phyloP scores from a whole-genome alignment of 306 rosid genomes.

The Cercis canadensis region DNA sequence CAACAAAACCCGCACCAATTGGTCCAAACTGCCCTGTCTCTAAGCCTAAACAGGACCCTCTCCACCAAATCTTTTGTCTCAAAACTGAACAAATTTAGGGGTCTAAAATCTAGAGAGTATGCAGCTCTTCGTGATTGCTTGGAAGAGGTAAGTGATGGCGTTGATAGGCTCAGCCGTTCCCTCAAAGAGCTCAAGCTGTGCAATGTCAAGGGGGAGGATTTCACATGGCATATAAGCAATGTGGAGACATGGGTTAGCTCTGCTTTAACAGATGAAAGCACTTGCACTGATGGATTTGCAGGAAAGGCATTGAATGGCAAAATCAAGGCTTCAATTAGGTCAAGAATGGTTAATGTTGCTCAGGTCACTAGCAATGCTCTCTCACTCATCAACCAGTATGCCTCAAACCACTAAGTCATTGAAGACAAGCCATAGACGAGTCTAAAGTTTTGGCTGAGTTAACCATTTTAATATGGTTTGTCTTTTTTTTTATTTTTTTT shows the following conservation, averaged over 20 bases:
- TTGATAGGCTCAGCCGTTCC: conserved; percentile 38
- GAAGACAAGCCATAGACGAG: not conserved
- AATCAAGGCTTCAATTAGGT: conserved; percentile 37
- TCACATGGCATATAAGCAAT: conserved; percentile 57
- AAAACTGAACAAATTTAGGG: conserved; percentile 35
- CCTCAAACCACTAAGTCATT: conserved; percentile 32
- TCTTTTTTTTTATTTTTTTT: no score
- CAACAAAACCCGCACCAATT: conserved; percentile 46
- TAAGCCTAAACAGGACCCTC: conserved; percentile 39
- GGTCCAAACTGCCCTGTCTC: conserved; percentile 47
- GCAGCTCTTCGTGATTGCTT: conserved; percentile 47
- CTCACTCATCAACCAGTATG: conserved; percentile 49
- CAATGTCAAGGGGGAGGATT: conserved; percentile 33
- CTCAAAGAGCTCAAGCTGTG: conserved; percentile 51
- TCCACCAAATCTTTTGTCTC: conserved; percentile 39
- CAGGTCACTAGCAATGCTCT: conserved; percentile 59
- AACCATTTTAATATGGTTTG: no score
- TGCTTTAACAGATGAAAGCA: conserved; percentile 46
- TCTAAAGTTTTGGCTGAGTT: not conserved
- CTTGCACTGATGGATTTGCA: conserved; percentile 52
- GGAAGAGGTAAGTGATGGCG: conserved; percentile 48
- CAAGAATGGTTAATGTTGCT: conserved; percentile 47
- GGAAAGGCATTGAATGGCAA: conserved; percentile 42
- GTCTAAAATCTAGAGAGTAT: conserved; percentile 35
- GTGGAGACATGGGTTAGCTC: conserved; percentile 59